phyloP scores from a whole-genome alignment of 176 grass and related monocot genomes.

The Chloris gayana region DNA sequence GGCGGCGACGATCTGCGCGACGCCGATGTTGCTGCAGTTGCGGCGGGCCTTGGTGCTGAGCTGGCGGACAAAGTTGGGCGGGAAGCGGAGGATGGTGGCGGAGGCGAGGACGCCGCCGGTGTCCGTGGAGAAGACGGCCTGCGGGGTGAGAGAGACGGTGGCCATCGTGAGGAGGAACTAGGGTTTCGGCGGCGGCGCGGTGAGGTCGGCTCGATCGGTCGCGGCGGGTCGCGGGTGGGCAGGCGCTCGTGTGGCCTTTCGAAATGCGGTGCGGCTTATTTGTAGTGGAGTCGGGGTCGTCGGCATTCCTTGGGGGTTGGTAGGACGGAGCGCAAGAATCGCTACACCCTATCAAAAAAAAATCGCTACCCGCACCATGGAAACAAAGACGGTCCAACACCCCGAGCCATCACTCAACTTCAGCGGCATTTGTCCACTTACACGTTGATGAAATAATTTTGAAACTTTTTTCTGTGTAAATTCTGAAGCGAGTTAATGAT shows the following conservation, averaged over 20 bases:
- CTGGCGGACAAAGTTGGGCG: constrained; percentile 96
- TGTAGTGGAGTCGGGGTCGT: constrained; percentile 27
- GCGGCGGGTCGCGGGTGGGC: constrained; percentile 35
- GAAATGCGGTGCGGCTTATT: constrained; percentile 48
- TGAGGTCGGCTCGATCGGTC: constrained; percentile 26
- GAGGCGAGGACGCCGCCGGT: constrained; percentile 39
- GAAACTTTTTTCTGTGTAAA: no score
- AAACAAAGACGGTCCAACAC: neutral
- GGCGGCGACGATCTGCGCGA: constrained; percentile 95
- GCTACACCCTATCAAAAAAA: no score
- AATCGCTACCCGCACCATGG: neutral
- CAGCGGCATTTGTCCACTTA: no score
- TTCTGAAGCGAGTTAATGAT: neutral
- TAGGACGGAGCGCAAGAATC: neutral
- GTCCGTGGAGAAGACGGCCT: constrained; percentile 48
- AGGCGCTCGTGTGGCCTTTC: constrained; percentile 44
- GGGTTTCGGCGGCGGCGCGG: constrained; percentile 45
- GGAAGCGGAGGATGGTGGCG: constrained; percentile 75
- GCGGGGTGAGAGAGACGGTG: constrained; percentile 54
- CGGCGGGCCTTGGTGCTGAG: constrained; percentile 97
- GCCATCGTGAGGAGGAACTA: constrained; percentile 50
- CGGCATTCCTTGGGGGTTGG: neutral
- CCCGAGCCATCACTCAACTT: neutral
- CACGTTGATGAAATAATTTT: no score
- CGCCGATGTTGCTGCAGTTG: constrained; percentile 99